Evolutionary conservation across 2,329 filamentous ascomycete species (phyloP), one percentile per base, ranked within the genome.

Genomic region (Colletotrichum neosansevieriae): DNA sequence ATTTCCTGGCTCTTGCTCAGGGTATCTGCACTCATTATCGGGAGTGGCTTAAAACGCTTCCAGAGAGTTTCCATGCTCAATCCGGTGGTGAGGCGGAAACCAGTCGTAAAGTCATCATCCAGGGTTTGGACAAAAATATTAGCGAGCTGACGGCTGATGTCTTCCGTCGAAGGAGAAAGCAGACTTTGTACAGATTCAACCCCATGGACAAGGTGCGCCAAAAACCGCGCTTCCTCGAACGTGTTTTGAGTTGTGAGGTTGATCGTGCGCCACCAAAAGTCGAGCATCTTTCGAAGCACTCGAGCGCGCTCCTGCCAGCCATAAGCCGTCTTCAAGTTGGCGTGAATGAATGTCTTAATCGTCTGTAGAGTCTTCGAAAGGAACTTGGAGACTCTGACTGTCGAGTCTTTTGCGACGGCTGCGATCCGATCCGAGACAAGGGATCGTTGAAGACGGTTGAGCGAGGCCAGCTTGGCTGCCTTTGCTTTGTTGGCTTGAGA

Each of bases 41-140:
- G 84, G 11, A 81, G 77, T 0, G 94, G 93, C 60, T 92, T 88
- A 74, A 97, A 87, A 1, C 83, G 75, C 47, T 88, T 86, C 95
- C 94, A 97, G 5, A 97, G 84, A 9, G 82, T 77, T 75, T 96
- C 92, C 92, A 97, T 96, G 72, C 89, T 91, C 12, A 94, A 81
- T 0, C 94, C 94, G 2, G 91, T 94, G 0, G 84, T 89, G 13
- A 97, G 81, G 63, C 89, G 89, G 80, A 94, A 94, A 2, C 88
- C 89, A 15, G 88, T 85, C 24, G 87, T 85, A 74, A 97, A 95
- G 57, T 85, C 84, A 44, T 80, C 80, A 49, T 85, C 79, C 2
- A 91, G 74, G 6, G 78, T 81, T 0, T 78, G 74, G 1, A 82
- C 72, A 40, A 88, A 75, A 10, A 75, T 71, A 1, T 74, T 73